These are phyloP conservation scores for Suillus alpinus DNA, from an alignment of 768 basidiomycete genomes.

Conservation along the genomic window DNA sequence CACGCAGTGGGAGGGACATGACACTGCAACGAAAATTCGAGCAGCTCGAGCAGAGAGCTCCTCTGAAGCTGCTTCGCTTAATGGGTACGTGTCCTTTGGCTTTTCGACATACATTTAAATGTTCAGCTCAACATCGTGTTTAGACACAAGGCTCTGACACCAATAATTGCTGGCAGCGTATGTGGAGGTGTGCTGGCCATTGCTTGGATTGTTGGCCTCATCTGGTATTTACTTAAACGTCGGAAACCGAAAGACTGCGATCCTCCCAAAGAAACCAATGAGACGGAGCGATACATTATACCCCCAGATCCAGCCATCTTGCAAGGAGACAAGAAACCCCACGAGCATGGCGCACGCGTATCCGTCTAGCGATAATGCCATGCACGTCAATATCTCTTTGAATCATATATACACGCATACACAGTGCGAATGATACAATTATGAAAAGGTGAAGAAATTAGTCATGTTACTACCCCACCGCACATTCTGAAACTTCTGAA, in stretches of 20 bases:
- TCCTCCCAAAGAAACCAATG: conserved; percentile 37
- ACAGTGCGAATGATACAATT: background rate
- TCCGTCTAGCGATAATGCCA: conserved; percentile 1
- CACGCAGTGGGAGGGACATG: background rate
- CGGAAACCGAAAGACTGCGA: conserved; percentile 44
- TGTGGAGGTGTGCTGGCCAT: conserved; percentile 51
- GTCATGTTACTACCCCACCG: background rate
- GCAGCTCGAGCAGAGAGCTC: conserved; percentile 26
- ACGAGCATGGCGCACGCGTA: conserved; percentile 27
- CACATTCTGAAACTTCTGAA: background rate
- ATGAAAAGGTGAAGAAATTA: background rate
- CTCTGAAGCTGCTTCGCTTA: conserved; percentile 38
- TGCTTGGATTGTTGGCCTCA: conserved; percentile 48
- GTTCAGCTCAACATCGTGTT: background rate
- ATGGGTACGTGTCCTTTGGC: conserved; percentile 29
- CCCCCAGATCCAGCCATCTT: conserved; percentile 69
- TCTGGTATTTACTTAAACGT: conserved; percentile 55
- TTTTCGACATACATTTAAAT: background rate
- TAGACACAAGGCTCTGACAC: conserved; percentile 55
- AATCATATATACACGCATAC: background rate
- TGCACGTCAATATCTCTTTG: background rate
- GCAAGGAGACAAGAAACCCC: conserved; percentile 44
- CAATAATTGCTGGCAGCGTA: conserved; percentile 58
- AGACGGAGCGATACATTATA: conserved; percentile 48
- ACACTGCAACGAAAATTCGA: background rate